Evolutionary conservation across 345 rosid genomes (phyloP), one percentile per base, ranked within the genome.

Genomic region (Carallia brachiata): DNA sequence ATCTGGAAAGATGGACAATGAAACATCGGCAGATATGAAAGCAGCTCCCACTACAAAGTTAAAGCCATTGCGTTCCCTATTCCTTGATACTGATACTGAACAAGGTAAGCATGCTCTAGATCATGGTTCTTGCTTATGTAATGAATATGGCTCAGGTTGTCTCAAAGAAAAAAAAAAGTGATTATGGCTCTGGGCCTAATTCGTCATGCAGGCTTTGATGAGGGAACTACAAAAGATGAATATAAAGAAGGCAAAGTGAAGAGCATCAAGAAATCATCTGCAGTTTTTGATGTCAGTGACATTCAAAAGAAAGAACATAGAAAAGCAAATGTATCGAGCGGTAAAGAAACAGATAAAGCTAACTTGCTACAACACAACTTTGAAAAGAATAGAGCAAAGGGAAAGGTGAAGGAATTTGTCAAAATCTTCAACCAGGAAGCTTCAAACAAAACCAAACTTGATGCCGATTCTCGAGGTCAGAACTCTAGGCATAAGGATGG

Each of bases 381-480:
- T 36, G 79, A 68, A 60, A 86, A 83, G 74, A 75, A 60, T 61
- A 77, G 83, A 71, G 81, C 13, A 44, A 79, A 61, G 66, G 92
- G 91, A 78, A 93, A 81, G 80, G 90, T 93, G 61, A 89, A 79
- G 77, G 96, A 89, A n/a, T 93, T 91, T 66, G 80, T 91, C 52
- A 88, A 87, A 69, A 81, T 87, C 50, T 91, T 91, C 81, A 91
- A 80, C 68, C 91, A 83, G 79, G 97, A 78, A 77, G 27, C 78
- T 73, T 63, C 89, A 63, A 36, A 72, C 59, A 81, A 77, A 58
- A 72, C 81, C 15, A 81, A 62, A 50, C 1, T 59, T 5, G 81
- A 57, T 27, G 71, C 65, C 5, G 71, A 67, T 23, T 66, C 87
- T 57, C 84, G 68, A 71, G 78, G 75, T 68, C 73, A 69, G 57